These are phyloP conservation scores for Picea mariana DNA, from an alignment of 83 land plant genomes.

Conservation along the genomic window DNA sequence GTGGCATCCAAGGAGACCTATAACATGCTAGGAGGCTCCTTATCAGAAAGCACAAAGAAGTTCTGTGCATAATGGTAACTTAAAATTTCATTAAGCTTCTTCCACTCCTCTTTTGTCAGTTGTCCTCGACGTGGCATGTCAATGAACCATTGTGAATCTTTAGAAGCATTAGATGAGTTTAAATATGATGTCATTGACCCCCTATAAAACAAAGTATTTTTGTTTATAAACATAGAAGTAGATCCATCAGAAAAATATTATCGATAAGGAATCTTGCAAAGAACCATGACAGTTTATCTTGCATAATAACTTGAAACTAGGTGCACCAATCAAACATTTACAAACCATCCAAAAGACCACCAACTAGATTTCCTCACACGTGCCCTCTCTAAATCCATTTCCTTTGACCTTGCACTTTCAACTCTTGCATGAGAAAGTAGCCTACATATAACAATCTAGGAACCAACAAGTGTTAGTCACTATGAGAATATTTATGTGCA, in stretches of 20 bases:
- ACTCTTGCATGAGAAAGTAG: constrained; percentile 95
- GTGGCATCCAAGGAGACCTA: constrained; percentile 63
- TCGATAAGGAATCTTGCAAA: neutral
- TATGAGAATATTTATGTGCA: neutral
- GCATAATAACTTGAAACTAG: neutral
- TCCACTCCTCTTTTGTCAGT: constrained; percentile 95
- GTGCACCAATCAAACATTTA: constrained; percentile 6
- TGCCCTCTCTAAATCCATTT: constrained; percentile 61
- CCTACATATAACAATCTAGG: constrained; percentile 37
- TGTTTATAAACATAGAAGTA: neutral
- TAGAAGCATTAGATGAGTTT: constrained; percentile 24
- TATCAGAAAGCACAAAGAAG: constrained; percentile 33
- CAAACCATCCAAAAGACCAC: constrained; percentile 92
- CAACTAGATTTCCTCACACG: constrained; percentile 66
- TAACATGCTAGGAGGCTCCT: constrained; percentile 72
- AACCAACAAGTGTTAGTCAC: neutral
- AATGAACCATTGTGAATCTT: constrained; percentile 21
- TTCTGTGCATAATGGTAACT: constrained; percentile 78
- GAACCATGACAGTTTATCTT: neutral
- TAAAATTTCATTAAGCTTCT: constrained; percentile 78
- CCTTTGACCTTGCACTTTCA: constrained; percentile 80
- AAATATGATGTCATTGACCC: constrained; percentile 31
- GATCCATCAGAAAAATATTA: neutral
- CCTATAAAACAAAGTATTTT: constrained; percentile 36
- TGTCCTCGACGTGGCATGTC: constrained; percentile 28